Base-by-base conservation (phyloP, 768 basidiomycete genomes). In the Fomitopsis pulvina region DNA sequence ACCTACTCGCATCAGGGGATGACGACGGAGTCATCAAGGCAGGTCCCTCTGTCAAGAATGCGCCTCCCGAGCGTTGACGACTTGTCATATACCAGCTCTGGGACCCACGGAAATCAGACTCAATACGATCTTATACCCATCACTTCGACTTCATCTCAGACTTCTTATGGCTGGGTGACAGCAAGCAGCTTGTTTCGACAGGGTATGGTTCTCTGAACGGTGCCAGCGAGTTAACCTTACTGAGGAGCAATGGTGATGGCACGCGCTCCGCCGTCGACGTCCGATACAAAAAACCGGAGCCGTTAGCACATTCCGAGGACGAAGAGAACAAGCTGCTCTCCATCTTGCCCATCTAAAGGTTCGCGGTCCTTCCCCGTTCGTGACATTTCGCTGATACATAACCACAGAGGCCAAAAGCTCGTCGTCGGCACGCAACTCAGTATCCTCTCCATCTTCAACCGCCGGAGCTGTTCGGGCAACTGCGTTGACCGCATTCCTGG, bases 111-210 rank as follows among this genome's bases (percentile, higher is more conserved):
- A 77, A 81, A 60, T 68, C 71, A 45, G 82, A 82, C 8, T 72
- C 76, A 40, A 68, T 85, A 16, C 76, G 84, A 29, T 71, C 75
- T 18, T 92, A 92, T 62, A 79, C 71, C 26, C 94, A 96, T 44
- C 94, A 97, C 60, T 92, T 86, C 63, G 93, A 96, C 68, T 96
- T 92, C 62, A 92, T 96, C 48, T 88, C 91, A 30, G 92, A 94
- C 63, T 92, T 96, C 66, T 68, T 88, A 40, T 96, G 86, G 80
- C 65, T 93, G 47, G 79, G 77, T 25, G 75, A 75, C 57, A 74
- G 89, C 87, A 68, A 70, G 51, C 75, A 76, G 42, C 62, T 78
- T 0, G 62, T 97, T n/a, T 78, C 87, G 27, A 93, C 93, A 3
- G 94, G 92, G 93, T 92, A n/a, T n/a, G 74, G 34, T 4, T 58